A percentile compares a stretch with the other conserved stretches of the same genome.
phyloP scores from a whole-genome alignment of 176 grass and related monocot species.

The Aegilops umbellulata region DNA sequence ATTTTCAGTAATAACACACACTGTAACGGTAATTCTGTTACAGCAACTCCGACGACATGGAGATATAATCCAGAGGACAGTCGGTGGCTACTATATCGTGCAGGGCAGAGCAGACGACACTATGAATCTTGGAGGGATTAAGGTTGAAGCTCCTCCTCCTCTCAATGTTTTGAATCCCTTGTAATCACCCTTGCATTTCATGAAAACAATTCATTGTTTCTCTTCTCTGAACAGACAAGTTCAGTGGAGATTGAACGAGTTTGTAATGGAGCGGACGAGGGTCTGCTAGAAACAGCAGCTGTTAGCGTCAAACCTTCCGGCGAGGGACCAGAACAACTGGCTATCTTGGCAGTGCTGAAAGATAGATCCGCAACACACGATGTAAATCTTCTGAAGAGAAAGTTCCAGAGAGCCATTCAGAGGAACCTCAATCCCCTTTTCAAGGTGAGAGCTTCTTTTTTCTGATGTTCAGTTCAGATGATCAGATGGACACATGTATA shows the following conservation, averaged over 20 bases:
- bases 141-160: conserved; percentile 39
- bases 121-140: conserved; percentile 95
- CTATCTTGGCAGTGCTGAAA: conserved; percentile 73
- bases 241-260: conserved; percentile 89
- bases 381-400: conserved; percentile 47
- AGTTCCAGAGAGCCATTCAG: conserved; percentile 88
- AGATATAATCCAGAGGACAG: conserved; percentile 82
- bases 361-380: conserved; percentile 40
- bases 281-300: conserved; percentile 83
- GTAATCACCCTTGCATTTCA: not conserved
- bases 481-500: not conserved
- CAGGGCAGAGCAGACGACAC: conserved; percentile 83
- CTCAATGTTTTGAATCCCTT: not conserved
- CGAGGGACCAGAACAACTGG: conserved; percentile 80
- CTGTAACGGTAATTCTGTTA: not conserved
- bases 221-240: conserved; percentile 56
- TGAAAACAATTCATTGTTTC: not conserved
- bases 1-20: not conserved
- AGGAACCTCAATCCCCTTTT: conserved; percentile 92
- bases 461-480: not conserved
- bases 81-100: conserved; percentile 76
- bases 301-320: conserved; percentile 58
- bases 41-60: conserved; percentile 85
- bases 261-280: conserved; percentile 74
- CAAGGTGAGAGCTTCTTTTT: conserved; percentile 50